A percentile compares a stretch with the other conserved stretches of the same genome.
Evolutionary conservation across 176 grass and related monocot genomes (phyloP).

Genomic region (Poa annua): DNA sequence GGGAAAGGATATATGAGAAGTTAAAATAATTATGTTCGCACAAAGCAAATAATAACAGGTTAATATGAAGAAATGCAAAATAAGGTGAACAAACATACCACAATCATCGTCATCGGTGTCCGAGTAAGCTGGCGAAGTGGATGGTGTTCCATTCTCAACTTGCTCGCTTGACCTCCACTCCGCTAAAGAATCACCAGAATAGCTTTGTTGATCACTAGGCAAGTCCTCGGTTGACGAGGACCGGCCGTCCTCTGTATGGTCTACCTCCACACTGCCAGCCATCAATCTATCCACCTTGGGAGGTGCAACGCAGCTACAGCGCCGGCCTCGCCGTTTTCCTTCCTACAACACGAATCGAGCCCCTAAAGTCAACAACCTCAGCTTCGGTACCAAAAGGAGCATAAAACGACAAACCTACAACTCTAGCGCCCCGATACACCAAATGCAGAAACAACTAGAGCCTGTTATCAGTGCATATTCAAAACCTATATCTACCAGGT

Average conservation of each 20-base stretch:
- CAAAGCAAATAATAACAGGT: background rate
- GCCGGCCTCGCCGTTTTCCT: background rate
- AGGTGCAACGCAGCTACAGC: background rate
- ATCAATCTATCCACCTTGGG: constrained; percentile 31
- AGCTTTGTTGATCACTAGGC: constrained; percentile 70
- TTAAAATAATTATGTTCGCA: background rate
- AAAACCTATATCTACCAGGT: background rate
- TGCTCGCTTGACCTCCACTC: constrained; percentile 91
- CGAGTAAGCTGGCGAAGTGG: constrained; percentile 82
- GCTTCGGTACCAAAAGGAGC: background rate
- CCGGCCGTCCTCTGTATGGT: constrained; percentile 48
- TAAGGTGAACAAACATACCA: constrained; percentile 55
- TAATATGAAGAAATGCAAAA: constrained; percentile 28
- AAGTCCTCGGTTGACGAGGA: constrained; percentile 58
- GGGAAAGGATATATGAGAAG: constrained; percentile 7
- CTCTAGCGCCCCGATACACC: background rate
- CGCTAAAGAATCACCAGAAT: constrained; percentile 66
- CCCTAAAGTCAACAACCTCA: background rate
- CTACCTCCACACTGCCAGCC: constrained; percentile 63
- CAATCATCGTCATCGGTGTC: constrained; percentile 87
- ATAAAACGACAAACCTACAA: constrained; percentile 4
- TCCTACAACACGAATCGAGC: constrained; percentile 23
- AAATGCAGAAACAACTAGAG: background rate
- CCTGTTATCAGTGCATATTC: background rate
- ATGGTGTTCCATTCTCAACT: constrained; percentile 87